Conservation (phyloP, 2,329 filamentous ascomycete genomes). For the Emericellopsis atlantica region DNA sequence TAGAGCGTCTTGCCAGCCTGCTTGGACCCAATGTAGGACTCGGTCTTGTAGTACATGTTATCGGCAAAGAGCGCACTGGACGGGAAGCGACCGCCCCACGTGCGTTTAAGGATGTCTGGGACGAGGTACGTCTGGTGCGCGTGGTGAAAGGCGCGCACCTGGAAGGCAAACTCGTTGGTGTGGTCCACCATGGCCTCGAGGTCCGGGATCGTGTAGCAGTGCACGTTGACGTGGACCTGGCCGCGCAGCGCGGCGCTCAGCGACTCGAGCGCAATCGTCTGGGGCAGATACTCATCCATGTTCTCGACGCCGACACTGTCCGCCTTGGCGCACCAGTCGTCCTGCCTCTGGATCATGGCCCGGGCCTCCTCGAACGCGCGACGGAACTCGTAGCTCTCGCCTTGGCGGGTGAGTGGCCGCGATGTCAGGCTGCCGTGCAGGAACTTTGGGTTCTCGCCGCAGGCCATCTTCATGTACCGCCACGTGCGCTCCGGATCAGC, state of each 20-base stretch:
- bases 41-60: conserved; percentile 61
- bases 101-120: conserved; percentile 49
- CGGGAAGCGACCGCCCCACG: conserved; percentile 39
- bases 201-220: conserved; percentile 60
- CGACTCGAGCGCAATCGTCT: conserved; percentile 45
- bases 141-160: conserved; percentile 56
- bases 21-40: conserved; percentile 52
- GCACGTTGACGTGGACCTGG: conserved; percentile 57
- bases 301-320: conserved; percentile 33
- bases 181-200: conserved; percentile 58
- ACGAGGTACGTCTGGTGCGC: conserved; percentile 50
- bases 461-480: conserved; percentile 69
- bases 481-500: conserved; percentile 53
- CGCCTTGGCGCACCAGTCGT: conserved; percentile 55
- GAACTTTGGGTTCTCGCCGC: conserved; percentile 56
- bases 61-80: conserved; percentile 55
- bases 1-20: conserved; percentile 54
- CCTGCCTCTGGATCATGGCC: conserved; percentile 42
- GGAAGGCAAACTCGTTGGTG: conserved; percentile 59
- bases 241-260: conserved; percentile 50
- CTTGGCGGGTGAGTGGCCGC: conserved; percentile 29
- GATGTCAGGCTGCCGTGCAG: conserved; percentile 39
- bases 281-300: conserved; percentile 45
- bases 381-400: conserved; percentile 58
- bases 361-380: conserved; percentile 54